Percentiles rank a stretch among this genome's conserved stretches.
Conservation (phyloP, 768 basidiomycete species). For the Russula lepida region DNA sequence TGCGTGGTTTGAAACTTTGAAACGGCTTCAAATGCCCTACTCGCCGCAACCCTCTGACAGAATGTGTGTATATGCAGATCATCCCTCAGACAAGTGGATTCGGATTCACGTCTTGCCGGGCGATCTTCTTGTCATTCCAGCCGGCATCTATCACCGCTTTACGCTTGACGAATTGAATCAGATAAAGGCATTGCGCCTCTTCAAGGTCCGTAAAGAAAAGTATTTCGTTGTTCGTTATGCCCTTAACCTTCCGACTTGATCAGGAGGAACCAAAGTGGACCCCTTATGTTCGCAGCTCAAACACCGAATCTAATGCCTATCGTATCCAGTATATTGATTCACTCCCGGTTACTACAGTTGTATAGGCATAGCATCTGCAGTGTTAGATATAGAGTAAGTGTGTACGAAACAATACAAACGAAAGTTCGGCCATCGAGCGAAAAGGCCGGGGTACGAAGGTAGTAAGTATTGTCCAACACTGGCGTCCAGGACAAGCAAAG, state of each 20-base stretch:
- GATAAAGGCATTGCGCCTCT: slow-evolving; percentile 74
- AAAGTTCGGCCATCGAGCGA: neutral
- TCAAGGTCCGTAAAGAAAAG: slow-evolving; percentile 49
- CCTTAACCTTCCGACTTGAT: neutral
- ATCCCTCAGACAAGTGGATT: slow-evolving; percentile 68
- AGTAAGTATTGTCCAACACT: too few species aligned
- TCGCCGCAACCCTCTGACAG: neutral
- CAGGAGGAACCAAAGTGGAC: slow-evolving; percentile 92
- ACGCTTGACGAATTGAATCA: slow-evolving; percentile 70
- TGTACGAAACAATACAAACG: neutral
- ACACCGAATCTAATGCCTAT: slow-evolving; percentile 57
- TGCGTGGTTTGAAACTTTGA: slow-evolving; percentile 28
- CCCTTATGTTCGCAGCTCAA: slow-evolving; percentile 55
- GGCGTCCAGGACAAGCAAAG: too few species aligned
- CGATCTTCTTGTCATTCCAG: slow-evolving; percentile 80
- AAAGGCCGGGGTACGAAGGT: neutral
- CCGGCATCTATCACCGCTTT: slow-evolving; percentile 93
- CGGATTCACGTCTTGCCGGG: slow-evolving; percentile 66
- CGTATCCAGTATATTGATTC: slow-evolving; percentile 52
- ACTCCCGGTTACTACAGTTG: neutral
- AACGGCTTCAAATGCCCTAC: too few species aligned
- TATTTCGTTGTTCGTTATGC: neutral
- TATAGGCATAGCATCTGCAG: neutral
- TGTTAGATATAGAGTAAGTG: neutral
- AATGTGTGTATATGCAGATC: slow-evolving; percentile 37